Base-by-base conservation (phyloP, 2,329 filamentous ascomycete species). In the Graphiopsis chlorocephala region DNA sequence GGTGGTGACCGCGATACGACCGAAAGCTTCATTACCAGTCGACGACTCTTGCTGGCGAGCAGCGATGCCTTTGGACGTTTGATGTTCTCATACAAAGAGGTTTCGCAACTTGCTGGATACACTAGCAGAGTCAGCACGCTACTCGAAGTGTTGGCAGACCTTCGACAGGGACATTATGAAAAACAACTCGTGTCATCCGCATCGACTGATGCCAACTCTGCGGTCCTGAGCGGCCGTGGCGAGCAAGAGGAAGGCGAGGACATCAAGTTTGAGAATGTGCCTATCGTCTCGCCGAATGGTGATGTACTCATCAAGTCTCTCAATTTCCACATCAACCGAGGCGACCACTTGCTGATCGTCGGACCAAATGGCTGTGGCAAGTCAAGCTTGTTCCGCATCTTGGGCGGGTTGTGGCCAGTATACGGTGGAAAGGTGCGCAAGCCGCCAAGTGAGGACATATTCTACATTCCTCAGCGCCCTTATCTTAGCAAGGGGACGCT, bases 361-460 rank as follows among this genome's bases (percentile, higher is more conserved):
- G 95, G 95, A 0, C 95, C 95, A 25, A 99, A 99, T 76, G 95
- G 95, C 42, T 99, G 95, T 77, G 95, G 95, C 48, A 99, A 99
- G 78, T 97, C 92, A 0, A 96, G 91, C 17, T 84, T 99, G 3
- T 99, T 99, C 85, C 89, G 95, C 42, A 99, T 99, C 70, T 86
- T 99, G 0, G 95, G 95, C 67, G 95, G 95, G 0, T 83, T 99
- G 2, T 99, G 95, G 95, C 95, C 95, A 17, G 95, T 98, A 14
- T 99, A 99, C 77, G 94, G 95, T 69, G 95, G 95, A 60, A 92
- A 87, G 1, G 95, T 99, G 23, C 85, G 92, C 72, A 98, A 98
- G 77, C 95, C 95, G 1, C 88, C 91, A 1, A 95, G 94, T 73
- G 88, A 91, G 70, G 90, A 95, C 75, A 98, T 99, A 75, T 99